Evolutionary conservation across 306 rosid species (phyloP).

Genomic region (Vigna hirtella): DNA sequence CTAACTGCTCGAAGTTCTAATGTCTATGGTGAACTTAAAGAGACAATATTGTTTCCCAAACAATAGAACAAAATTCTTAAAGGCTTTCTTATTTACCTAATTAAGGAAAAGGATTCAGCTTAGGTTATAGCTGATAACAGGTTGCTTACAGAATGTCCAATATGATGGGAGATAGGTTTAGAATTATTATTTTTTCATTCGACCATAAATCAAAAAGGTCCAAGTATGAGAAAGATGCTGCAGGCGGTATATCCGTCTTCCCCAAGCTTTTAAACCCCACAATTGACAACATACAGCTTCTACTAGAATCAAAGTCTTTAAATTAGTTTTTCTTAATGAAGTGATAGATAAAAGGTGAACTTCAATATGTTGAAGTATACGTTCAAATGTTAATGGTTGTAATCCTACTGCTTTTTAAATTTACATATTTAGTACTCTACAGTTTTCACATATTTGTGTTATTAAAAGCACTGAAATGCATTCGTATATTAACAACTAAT

Average conservation of each 20-base stretch:
- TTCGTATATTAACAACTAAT: neutral
- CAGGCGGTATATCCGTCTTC: neutral
- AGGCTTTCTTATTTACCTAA: conserved; percentile 2
- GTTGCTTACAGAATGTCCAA: neutral
- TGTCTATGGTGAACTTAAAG: neutral
- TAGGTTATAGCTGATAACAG: conserved; percentile 19
- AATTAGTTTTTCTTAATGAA: conserved; percentile 33
- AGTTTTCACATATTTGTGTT: conserved; percentile 12
- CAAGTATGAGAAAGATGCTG: neutral
- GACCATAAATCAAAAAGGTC: neutral
- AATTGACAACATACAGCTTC: conserved; percentile 22
- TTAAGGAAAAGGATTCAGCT: conserved; percentile 19
- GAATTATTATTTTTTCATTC: neutral
- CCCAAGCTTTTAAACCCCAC: neutral
- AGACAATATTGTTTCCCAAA: neutral
- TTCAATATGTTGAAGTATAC: neutral
- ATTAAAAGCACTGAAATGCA: neutral
- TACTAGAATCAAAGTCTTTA: conserved; percentile 30
- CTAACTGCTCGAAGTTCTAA: conserved; percentile 4
- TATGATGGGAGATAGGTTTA: neutral
- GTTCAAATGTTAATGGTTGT: conserved; percentile 7
- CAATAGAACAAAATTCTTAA: neutral
- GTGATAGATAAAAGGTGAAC: conserved; percentile 6
- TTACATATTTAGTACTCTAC: neutral
- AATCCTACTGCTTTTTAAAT: conserved; percentile 1